Base-by-base conservation (phyloP, 2,329 filamentous ascomycete species). In the Aspergillus ochraceus region DNA sequence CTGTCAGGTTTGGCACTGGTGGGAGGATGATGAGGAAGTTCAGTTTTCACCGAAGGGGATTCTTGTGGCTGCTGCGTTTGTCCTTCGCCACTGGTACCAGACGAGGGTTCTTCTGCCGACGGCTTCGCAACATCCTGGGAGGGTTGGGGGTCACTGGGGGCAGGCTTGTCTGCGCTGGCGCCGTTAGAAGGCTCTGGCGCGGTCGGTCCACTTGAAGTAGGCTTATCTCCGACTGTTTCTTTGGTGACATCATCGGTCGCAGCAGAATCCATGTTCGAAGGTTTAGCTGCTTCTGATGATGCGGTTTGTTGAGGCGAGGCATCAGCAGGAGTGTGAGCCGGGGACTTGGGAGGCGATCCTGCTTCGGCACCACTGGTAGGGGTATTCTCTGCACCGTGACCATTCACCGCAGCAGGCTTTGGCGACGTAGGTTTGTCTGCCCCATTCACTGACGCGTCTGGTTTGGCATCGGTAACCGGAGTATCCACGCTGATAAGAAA, bases 21-120 rank as follows among this genome's bases (percentile, higher is more conserved):
- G n/a, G 65, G 66, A 22, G 74, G 71, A 59, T 76, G 74, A 52
- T 74, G 74, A 22, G 73, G 73, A 47, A 75, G 67, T 50, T 77
- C 70, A 10, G 73, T 70, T 49, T 72, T 71, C n/a, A 66, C 64
- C 3, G 65, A 42, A 36, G 60, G 51, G n/a, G 60, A 49, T 22
- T 64, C 60, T 32, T 59, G 59, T 17, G 60, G 30, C 22, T 58
- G 22, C 29, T 59, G 51, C 14, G 59, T 55, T 14, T 53, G 54
- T 42, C 64, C 54, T 9, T 59, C 45, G 36, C 54, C 39, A 46
- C 52, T 52, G 39, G 57, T 54, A 10, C 47, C 30, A 8, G 55
- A 26, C 19, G 53, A 52, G 42, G 20, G 10, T 19, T 46, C 39
- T 26, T n/a, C 32, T 42, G 22, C 52, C 17, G 53, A 26, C 17